phyloP scores from a whole-genome alignment of 2,329 filamentous ascomycete genomes.

The Arachnomyces sp. region DNA sequence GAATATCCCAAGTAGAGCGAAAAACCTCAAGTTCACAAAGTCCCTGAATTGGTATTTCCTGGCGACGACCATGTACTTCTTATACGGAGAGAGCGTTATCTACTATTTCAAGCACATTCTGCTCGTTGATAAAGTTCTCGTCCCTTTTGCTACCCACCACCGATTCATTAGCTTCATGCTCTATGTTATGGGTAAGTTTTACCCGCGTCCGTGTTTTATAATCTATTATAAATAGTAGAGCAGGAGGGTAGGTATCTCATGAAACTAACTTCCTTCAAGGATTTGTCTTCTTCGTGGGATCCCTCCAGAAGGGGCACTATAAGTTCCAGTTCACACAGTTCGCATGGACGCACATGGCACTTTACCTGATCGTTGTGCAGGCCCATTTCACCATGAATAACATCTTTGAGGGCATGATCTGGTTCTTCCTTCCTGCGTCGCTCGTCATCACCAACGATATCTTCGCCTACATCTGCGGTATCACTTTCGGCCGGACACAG shows the following conservation, averaged over 20 bases:
- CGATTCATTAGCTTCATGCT: constrained; percentile 98
- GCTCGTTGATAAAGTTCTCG: constrained; percentile 82
- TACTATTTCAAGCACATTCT: constrained; percentile 99
- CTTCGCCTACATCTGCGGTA: constrained; percentile 94
- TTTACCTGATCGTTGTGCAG: constrained; percentile 95
- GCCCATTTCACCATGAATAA: constrained; percentile 99
- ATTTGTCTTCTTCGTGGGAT: constrained; percentile 96
- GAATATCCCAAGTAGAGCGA: constrained; percentile 83
- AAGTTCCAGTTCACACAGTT: constrained; percentile 99
- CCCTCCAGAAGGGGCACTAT: constrained; percentile 91
- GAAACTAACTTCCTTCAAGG: constrained; percentile 44
- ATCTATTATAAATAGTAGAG: constrained; percentile 19
- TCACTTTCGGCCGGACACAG: constrained; percentile 91
- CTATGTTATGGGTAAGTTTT: constrained; percentile 78
- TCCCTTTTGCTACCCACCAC: constrained; percentile 93
- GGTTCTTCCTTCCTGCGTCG: constrained; percentile 94
- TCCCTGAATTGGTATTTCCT: constrained; percentile 99
- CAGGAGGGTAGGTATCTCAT: neutral
- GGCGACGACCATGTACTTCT: constrained; percentile 97
- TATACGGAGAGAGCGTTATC: constrained; percentile 97
- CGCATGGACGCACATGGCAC: constrained; percentile 98
- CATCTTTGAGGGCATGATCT: constrained; percentile 98
- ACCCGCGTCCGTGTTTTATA: neutral
- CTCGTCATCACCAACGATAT: constrained; percentile 99
- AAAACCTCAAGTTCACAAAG: constrained; percentile 88